phyloP scores from a whole-genome alignment of 805 yeast genomes.

The Kuraishia borneana region DNA sequence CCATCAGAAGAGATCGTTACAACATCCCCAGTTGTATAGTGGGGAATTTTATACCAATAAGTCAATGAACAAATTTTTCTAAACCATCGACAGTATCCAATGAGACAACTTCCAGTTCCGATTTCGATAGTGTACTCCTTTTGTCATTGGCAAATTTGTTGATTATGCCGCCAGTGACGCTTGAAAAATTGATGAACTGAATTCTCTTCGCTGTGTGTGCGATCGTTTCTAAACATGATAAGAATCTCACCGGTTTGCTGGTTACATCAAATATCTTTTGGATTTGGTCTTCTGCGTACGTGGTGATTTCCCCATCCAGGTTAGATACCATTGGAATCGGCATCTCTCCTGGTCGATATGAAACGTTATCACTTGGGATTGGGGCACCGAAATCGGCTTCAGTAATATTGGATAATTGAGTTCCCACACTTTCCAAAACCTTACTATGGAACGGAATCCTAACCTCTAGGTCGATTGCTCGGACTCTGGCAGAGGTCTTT shows the following conservation, averaged over 20 bases:
- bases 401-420: conserved; percentile 10
- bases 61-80: conserved; percentile 12
- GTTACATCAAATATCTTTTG: conserved; percentile 18
- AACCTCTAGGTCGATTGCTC: conserved; percentile 17
- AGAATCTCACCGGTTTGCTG: conserved; percentile 19
- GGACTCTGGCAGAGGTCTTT: conserved; percentile 13
- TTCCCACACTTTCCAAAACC: conserved; percentile 15
- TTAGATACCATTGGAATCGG: conserved; percentile 18
- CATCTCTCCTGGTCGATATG: conserved; percentile 5
- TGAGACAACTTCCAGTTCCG: background rate
- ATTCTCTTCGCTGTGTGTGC: conserved; percentile 2
- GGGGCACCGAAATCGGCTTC: background rate
- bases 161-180: conserved; percentile 12
- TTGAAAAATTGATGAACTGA: conserved; percentile 19
- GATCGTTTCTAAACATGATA: conserved; percentile 16
- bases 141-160: conserved; percentile 12
- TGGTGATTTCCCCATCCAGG: conserved; percentile 13
- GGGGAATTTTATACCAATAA: conserved; percentile 86
- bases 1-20: conserved; percentile 84
- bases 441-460: conserved; percentile 22
- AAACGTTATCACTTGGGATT: background rate
- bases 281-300: conserved; percentile 9
- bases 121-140: no score
- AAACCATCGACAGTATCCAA: conserved; percentile 2
- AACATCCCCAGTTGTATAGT: conserved; percentile 94